Base-by-base conservation (phyloP, 768 basidiomycete species). In the Glaciozyma antarctica region DNA sequence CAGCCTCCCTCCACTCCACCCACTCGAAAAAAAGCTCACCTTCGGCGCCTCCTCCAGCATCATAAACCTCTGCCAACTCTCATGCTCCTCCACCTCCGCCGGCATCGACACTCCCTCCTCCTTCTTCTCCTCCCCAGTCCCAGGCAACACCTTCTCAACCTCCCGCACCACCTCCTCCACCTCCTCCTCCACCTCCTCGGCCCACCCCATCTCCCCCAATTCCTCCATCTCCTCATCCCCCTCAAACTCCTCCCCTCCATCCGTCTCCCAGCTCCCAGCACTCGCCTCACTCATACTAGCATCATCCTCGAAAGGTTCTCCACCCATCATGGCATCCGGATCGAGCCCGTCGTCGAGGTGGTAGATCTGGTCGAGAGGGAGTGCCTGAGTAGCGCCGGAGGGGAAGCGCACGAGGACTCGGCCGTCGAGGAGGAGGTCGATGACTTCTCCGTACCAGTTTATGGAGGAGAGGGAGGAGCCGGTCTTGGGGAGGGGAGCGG, bases 361-460 rank as follows among this genome's bases (percentile, higher is more conserved):
- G 15, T 86, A 88, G 56, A 93, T 75, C 28, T 85, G 82, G 61
- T 85, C 80, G 59, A 92, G 74, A 5, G 86, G 83, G 62, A 88
- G 84, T 16, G 78, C 75, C 24, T 76, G 76, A 2, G 77, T 75
- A 17, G 77, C 75, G 56, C 79, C 80, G 70, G 85, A 82, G 19
- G 89, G 85, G 64, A 65, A 64, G 5, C 60, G 61, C 9, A 60
- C 13, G 57, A 66, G 9, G 22, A 30, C 76, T 83, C 58, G 77
- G 84, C 90, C 75, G 81, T 82, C 38, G 82, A 74, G 61, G 10
- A 74, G 68, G 2, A 77, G 69, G 43, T 72, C 82, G 22, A 61
- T 62, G n/a, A 95, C 90, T 78, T 94, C 89, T 28, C 92, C 92
- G 61, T 88, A 84, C 92, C 92, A 97, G 53, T 80, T 78, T 28